These are phyloP conservation scores for Talaromyces sp. DNA, from an alignment of 2,329 filamentous ascomycete species.

Conservation along the genomic window DNA sequence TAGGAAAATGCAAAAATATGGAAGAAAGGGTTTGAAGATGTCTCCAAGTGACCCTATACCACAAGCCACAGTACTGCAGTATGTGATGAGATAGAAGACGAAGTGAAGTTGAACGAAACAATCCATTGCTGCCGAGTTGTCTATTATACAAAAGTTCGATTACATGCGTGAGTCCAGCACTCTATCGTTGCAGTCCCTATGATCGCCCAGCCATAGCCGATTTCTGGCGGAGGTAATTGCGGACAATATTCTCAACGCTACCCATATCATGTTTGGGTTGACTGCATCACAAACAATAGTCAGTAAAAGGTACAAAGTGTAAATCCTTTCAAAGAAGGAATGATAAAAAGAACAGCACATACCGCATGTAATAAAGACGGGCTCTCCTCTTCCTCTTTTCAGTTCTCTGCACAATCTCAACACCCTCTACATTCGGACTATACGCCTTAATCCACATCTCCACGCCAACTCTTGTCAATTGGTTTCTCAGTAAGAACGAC, in stretches of 20 bases:
- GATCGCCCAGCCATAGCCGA: slow-evolving; percentile 36
- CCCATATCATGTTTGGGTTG: slow-evolving; percentile 82
- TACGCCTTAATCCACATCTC: slow-evolving; percentile 99
- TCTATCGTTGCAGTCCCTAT: neutral
- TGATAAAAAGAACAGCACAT: slow-evolving; percentile 20
- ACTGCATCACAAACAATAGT: slow-evolving; percentile 25
- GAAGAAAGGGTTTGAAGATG: no score
- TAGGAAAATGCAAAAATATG: no score
- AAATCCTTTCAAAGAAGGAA: neutral
- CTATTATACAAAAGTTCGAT: slow-evolving; percentile 1
- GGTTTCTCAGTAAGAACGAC: slow-evolving; percentile 76
- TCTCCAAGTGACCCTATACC: no score
- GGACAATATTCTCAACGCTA: slow-evolving; percentile 74
- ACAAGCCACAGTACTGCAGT: no score
- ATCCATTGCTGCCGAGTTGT: neutral
- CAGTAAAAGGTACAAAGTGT: neutral
- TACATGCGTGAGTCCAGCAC: neutral
- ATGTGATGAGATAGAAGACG: no score
- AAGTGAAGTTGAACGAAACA: no score
- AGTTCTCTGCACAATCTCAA: slow-evolving; percentile 86
- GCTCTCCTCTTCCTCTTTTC: slow-evolving; percentile 81
- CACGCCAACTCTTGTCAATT: slow-evolving; percentile 78
- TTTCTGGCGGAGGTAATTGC: slow-evolving; percentile 56
- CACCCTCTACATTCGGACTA: slow-evolving; percentile 78
- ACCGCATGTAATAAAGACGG: slow-evolving; percentile 82